Conservation (phyloP, 169 alveolate species). For the Babesia microti region DNA sequence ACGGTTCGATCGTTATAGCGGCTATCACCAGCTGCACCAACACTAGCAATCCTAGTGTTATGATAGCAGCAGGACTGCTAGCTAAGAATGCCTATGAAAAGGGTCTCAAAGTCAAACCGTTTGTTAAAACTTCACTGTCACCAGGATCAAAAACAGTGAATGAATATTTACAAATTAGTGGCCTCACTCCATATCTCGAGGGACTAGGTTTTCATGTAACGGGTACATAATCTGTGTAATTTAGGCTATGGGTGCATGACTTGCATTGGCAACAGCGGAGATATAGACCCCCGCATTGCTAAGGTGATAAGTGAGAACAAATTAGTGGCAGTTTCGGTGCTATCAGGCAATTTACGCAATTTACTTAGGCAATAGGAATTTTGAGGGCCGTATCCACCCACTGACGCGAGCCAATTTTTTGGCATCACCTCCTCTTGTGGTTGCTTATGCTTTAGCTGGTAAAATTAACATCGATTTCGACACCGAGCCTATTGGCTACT, state of each 20-base stretch:
- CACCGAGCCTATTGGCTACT: conserved; percentile 78
- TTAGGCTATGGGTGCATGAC: conserved; percentile 98
- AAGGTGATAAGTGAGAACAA: conserved; percentile 76
- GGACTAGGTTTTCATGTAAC: conserved; percentile 83
- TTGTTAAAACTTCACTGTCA: conserved; percentile 85
- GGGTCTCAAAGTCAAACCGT: conserved; percentile 81
- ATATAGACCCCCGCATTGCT: conserved; percentile 80
- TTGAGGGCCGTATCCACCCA: conserved; percentile 92
- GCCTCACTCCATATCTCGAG: conserved; percentile 76
- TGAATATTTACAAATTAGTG: conserved; percentile 59
- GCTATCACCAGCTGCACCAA: conserved; percentile 95
- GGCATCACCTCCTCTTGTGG: conserved; percentile 94
- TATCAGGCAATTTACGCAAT: too few species aligned
- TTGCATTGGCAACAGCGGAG: conserved; percentile 94
- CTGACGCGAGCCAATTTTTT: conserved; percentile 87
- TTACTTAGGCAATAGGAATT: conserved; percentile 92
- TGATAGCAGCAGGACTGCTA: conserved; percentile 92
- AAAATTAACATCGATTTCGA: conserved; percentile 81
- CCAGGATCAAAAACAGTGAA: conserved; percentile 80
- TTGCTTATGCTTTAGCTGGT: conserved; percentile 91
- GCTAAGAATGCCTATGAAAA: conserved; percentile 85
- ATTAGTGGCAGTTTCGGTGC: conserved; percentile 84
- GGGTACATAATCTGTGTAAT: too few species aligned
- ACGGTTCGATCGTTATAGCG: conserved; percentile 88
- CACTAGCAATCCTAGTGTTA: conserved; percentile 91